Base-by-base conservation (phyloP, 2,329 filamentous ascomycete genomes). In the Aurifilum marmelostoma region DNA sequence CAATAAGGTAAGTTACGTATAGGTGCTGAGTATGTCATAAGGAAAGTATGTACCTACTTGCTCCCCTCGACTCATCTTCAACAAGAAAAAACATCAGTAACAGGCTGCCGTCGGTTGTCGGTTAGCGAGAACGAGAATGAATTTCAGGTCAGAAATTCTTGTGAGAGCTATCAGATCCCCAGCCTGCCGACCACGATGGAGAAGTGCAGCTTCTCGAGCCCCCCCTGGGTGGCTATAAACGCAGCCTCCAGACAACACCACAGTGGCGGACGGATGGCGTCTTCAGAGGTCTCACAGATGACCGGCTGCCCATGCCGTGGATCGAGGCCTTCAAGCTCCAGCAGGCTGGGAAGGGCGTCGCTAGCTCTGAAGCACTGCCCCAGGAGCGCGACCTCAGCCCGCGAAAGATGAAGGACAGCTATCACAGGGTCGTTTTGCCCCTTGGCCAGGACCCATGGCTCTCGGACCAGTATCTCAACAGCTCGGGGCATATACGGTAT, bases 381-480 rank as follows among this genome's bases (percentile, higher is more conserved):
- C 27, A 32, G 21, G 81, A 88, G 74, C 85, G 86, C 59, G 85
- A 90, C 74, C 75, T 92, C 72, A 82, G 82, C 14, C 89, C 90
- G 1, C 91, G 89, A 78, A 88, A 83, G 76, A 92, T 92, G 90
- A 85, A 83, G 32, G 89, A 93, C 75, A 91, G 88, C 78, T 91
- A 89, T 76, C 88, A 91, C 75, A 86, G 86, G 67, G 87, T 91
- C 60, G 87, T 80, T 18, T 81, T 93, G 37, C 91, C 91, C 8
- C 82, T 94, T 12, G 90, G 88, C 7, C 89, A 88, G 75, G 92
- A 94, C 75, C 90, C 91, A 65, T 94, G 90, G 90, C 81, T 94
- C 16, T 84, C 92, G 14, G 92, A 94, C 76, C 91, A 89, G 0
- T 94, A 94, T 75, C 87, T 93, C 75, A 94, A 94, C 78, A 86